Evolutionary conservation across 1,284 basidiomycete species (phyloP).

Genomic region (Leccinum solheimii): DNA sequence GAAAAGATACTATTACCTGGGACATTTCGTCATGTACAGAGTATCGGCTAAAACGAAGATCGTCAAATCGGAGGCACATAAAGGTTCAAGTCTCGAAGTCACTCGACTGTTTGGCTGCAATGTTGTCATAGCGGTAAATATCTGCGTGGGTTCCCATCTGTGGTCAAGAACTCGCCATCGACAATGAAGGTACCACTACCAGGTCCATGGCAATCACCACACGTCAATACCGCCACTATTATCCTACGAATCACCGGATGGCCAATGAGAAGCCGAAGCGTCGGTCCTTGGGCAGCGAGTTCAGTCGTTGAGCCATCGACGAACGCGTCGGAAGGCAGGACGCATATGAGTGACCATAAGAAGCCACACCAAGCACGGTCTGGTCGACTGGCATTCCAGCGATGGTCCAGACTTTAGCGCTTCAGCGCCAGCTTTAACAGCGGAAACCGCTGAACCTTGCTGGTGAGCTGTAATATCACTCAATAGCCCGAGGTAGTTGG

Average conservation of each 20-base stretch:
- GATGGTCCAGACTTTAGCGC: slow-evolving; percentile 48
- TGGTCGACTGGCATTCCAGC: slow-evolving; percentile 64
- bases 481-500: slow-evolving; percentile 42
- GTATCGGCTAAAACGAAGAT: slow-evolving; percentile 34
- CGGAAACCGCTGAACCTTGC: slow-evolving; percentile 60
- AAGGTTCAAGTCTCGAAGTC: neutral
- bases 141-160: slow-evolving; percentile 6
- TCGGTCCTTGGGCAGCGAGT: neutral
- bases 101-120: slow-evolving; percentile 51
- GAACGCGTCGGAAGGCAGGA: slow-evolving; percentile 36
- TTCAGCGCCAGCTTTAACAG: slow-evolving; percentile 36
- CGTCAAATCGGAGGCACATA: neutral
- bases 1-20: slow-evolving; percentile 30
- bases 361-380: slow-evolving; percentile 65
- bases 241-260: slow-evolving; percentile 21
- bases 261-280: neutral
- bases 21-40: slow-evolving; percentile 46
- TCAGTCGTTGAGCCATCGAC: slow-evolving; percentile 17
- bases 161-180: slow-evolving; percentile 39
- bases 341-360: slow-evolving; percentile 52
- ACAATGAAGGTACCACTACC: slow-evolving; percentile 28
- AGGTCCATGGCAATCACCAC: slow-evolving; percentile 39
- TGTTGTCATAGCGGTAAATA: slow-evolving; percentile 26
- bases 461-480: slow-evolving; percentile 38
- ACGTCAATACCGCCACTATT: slow-evolving; percentile 32